Evolutionary conservation across 352 stramenopile species (phyloP).

Genomic region (Peronospora farinosa): DNA sequence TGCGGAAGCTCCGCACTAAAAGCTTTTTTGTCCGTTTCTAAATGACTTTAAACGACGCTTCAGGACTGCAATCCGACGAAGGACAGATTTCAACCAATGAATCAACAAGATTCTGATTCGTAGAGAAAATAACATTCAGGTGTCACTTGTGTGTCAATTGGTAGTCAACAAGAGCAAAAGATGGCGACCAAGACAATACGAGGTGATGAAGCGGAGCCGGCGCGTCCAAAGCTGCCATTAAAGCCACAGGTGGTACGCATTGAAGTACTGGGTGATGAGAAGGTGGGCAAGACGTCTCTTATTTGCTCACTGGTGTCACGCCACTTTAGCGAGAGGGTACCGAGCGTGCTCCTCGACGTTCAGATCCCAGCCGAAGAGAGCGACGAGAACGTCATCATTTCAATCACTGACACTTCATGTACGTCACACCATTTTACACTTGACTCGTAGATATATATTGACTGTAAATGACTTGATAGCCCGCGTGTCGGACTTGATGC

Average conservation of each 20-base stretch:
- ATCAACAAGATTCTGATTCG: background rate
- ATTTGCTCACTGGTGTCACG: constrained; percentile 86
- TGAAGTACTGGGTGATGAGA: constrained; percentile 85
- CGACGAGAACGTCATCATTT: constrained; percentile 86
- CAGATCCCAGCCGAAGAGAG: constrained; percentile 86
- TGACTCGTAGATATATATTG: background rate
- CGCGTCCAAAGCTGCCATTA: constrained; percentile 45
- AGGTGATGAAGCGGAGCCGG: constrained; percentile 21
- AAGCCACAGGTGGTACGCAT: constrained; percentile 84
- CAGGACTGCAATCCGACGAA: background rate
- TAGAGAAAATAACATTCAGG: background rate
- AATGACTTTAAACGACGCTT: background rate
- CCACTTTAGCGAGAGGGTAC: constrained; percentile 86
- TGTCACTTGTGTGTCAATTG: constrained; percentile 3
- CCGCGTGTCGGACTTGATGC: constrained; percentile 73
- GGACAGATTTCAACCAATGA: constrained; percentile 25
- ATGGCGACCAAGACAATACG: constrained; percentile 34
- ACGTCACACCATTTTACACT: constrained; percentile 12
- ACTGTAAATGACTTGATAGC: constrained; percentile 23
- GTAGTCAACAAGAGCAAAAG: background rate
- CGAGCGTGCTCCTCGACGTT: constrained; percentile 80
- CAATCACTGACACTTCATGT: constrained; percentile 86
- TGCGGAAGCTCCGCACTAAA: background rate
- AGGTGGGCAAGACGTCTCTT: constrained; percentile 88
- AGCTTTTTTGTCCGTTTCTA: background rate